These are phyloP conservation scores for Phoenix roebelenii DNA, from an alignment of 176 grass and related monocot species.

Conservation along the genomic window DNA sequence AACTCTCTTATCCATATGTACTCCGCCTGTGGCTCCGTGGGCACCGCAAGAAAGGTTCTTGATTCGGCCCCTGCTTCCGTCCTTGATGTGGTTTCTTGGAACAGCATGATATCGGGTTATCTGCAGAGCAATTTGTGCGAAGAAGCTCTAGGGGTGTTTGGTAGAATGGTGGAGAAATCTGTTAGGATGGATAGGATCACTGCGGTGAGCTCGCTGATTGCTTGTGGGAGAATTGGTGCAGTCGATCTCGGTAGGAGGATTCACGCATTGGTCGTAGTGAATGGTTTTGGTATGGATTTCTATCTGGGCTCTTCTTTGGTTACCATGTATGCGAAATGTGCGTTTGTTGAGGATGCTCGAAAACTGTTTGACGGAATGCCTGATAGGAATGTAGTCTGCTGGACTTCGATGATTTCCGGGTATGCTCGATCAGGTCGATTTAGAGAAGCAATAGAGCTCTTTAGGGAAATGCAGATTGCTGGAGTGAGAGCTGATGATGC, in stretches of 20 bases:
- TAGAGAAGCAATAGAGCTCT: slow-evolving; percentile 57
- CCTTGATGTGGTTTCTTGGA: slow-evolving; percentile 75
- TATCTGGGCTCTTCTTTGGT: slow-evolving; percentile 70
- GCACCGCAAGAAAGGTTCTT: slow-evolving; percentile 51
- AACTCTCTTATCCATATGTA: slow-evolving; percentile 85
- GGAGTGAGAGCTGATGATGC: slow-evolving; percentile 61
- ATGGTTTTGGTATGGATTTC: slow-evolving; percentile 58
- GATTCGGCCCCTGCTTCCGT: slow-evolving; percentile 35
- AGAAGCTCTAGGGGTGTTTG: slow-evolving; percentile 43
- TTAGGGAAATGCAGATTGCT: slow-evolving; percentile 65
- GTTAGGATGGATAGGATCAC: slow-evolving; percentile 58
- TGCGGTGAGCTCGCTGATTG: slow-evolving; percentile 62
- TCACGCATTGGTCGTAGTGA: slow-evolving; percentile 49
- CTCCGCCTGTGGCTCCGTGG: slow-evolving; percentile 38
- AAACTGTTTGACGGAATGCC: slow-evolving; percentile 59
- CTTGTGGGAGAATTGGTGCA: slow-evolving; percentile 44
- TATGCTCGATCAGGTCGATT: slow-evolving; percentile 53
- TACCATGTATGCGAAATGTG: slow-evolving; percentile 82
- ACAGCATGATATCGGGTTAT: slow-evolving; percentile 73
- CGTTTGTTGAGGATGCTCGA: slow-evolving; percentile 40
- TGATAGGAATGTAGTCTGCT: slow-evolving; percentile 68
- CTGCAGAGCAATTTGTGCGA: slow-evolving; percentile 38
- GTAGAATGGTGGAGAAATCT: slow-evolving; percentile 36
- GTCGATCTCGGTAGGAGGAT: slow-evolving; percentile 36
- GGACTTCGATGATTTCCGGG: slow-evolving; percentile 80